Evolutionary conservation across 805 yeast species (phyloP), one percentile per base, ranked within the genome.

Genomic region (Metschnikowia similis): DNA sequence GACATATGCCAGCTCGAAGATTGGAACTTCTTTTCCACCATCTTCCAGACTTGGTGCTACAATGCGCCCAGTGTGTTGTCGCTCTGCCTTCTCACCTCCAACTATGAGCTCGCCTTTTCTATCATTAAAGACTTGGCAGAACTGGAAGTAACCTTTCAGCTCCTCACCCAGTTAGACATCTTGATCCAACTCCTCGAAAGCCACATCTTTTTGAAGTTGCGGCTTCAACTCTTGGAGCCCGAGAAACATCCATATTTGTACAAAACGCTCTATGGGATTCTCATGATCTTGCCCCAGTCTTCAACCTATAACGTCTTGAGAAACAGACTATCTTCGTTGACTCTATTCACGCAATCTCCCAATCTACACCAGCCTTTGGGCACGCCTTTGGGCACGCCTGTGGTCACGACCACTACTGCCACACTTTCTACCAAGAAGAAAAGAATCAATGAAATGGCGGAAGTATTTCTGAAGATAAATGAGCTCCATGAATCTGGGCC

Each of bases 251-350:
- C 95, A 1, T 87, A 79, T 60, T 70, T 94, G 32, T 88, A 85
- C 74, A 89, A 89, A 63, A 87, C 96, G 47, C 76, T 94, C 30
- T 94, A 89, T 64, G 99, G 98, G 1, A 78, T 94, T 30, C 72
- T 94, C 51, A 94, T 94, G 99, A 76, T 94, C 5, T 68, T 94
- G 45, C 99, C 99, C 0, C 99, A 94, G 64, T 89, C 97, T 0
- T 79, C 88, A 10, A 96, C 98, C 0, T 94, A 89, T 64, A 82
- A 79, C n/a, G 82, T 87, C 0, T 74, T 94, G 55, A 85, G 85
- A 56, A 87, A 85, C 59, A 75, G 99, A 52, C 73, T 94, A 45
- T 80, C 79, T 45, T 74, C 87, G 1, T 47, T 57, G 45, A 51
- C 58, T 1, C 27, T 35, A 78, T 86, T 27, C 71, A 80, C 6